Conservation (phyloP, 2,329 filamentous ascomycete genomes). For the Drechslerella dactyloides region DNA sequence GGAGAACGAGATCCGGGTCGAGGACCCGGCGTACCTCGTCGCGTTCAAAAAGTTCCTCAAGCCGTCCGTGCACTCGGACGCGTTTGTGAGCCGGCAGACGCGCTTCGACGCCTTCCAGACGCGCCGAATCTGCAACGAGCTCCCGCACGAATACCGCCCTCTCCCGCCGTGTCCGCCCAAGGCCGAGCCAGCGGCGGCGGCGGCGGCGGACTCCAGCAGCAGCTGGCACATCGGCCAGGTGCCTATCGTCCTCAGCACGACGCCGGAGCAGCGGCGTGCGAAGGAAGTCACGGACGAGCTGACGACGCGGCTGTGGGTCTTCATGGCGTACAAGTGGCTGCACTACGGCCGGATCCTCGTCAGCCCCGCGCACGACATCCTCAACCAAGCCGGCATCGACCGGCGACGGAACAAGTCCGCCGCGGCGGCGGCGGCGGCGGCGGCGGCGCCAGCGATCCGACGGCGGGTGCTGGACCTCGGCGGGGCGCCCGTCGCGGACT, state of each 20-base stretch:
- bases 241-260: constrained; percentile 75
- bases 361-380: constrained; percentile 60
- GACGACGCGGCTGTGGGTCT: constrained; percentile 66
- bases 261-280: constrained; percentile 66
- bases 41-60: constrained; percentile 79
- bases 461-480: constrained; percentile 66
- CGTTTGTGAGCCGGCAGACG: constrained; percentile 81
- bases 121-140: constrained; percentile 78
- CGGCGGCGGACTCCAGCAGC: constrained; percentile 60
- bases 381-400: constrained; percentile 57
- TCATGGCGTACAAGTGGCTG: constrained; percentile 68
- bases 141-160: constrained; percentile 80
- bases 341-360: constrained; percentile 68
- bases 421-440: constrained; percentile 48
- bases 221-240: constrained; percentile 67
- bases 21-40: constrained; percentile 83
- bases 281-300: constrained; percentile 57
- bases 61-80: constrained; percentile 71
- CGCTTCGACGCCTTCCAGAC: constrained; percentile 89
- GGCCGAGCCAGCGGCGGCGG: constrained; percentile 70
- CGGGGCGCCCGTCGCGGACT: constrained; percentile 73
- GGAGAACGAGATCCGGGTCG: constrained; percentile 49
- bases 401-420: constrained; percentile 52
- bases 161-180: constrained; percentile 67
- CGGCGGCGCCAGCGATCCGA: constrained; percentile 58